Conservation (phyloP, 306 rosid genomes). For the Astragalus glycyphyllos region DNA sequence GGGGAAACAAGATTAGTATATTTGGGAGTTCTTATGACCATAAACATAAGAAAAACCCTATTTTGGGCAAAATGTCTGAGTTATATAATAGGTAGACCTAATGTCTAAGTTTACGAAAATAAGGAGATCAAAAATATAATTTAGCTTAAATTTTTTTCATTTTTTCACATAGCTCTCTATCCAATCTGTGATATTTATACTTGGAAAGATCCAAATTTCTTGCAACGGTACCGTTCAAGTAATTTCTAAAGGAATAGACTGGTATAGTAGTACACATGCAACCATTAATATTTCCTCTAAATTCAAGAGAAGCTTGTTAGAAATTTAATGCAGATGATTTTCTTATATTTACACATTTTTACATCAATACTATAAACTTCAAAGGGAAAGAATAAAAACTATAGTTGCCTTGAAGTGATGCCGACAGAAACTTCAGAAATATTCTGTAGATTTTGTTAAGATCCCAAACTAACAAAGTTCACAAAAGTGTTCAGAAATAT, state of each 20-base stretch:
- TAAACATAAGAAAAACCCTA: no score
- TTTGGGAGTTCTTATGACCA: no score
- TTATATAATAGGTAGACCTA: no score
- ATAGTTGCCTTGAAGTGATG: constrained; percentile 42
- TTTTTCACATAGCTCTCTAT: neutral
- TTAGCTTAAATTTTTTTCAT: no score
- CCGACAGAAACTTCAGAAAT: constrained; percentile 35
- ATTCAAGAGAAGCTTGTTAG: constrained; percentile 18
- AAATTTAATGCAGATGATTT: constrained; percentile 36
- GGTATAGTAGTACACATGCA: neutral
- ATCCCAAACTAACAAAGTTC: constrained; percentile 14
- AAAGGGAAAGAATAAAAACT: constrained; percentile 28
- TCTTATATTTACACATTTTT: constrained; percentile 23
- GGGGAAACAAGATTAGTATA: no score
- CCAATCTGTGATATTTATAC: neutral
- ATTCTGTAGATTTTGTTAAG: constrained; percentile 28
- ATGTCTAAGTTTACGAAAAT: no score
- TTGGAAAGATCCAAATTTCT: neutral
- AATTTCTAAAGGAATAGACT: neutral
- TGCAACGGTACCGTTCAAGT: neutral
- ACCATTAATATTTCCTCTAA: neutral
- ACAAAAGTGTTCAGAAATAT: neutral
- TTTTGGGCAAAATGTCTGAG: no score
- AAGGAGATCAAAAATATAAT: no score
- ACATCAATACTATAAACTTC: constrained; percentile 33